phyloP scores from a whole-genome alignment of 306 rosid species.

The Leucaena leucocephala region DNA sequence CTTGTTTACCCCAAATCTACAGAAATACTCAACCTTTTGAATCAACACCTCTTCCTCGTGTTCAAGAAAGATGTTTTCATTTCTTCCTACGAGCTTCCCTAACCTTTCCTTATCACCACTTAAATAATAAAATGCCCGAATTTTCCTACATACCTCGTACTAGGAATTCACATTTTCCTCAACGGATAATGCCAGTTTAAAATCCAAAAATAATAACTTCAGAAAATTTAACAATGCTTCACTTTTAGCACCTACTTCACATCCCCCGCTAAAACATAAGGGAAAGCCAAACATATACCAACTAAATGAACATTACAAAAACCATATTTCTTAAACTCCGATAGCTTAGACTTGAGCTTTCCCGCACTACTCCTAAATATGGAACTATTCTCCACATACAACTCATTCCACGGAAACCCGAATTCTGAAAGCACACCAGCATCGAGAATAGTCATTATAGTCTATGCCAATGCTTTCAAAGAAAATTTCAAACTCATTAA shows the following conservation, averaged over 20 bases:
- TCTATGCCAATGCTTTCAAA: conserved; percentile 80
- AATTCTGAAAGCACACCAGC: conserved; percentile 61
- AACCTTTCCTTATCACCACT: conserved; percentile 48
- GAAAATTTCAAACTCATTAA: conserved; percentile 85
- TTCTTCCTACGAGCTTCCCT: conserved; percentile 51
- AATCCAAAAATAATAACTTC: conserved; percentile 52
- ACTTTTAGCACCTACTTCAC: conserved; percentile 32
- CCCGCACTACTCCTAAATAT: conserved; percentile 43
- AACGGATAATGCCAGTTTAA: conserved; percentile 51
- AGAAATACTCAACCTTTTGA: conserved; percentile 50
- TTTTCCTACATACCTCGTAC: conserved; percentile 60
- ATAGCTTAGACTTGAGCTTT: conserved; percentile 53
- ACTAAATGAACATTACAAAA: conserved; percentile 56
- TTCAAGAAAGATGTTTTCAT: conserved; percentile 51
- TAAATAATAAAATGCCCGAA: conserved; percentile 65
- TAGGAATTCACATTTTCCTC: conserved; percentile 68
- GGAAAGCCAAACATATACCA: conserved; percentile 76
- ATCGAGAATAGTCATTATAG: conserved; percentile 45
- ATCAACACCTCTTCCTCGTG: conserved; percentile 52
- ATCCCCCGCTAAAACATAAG: conserved; percentile 50
- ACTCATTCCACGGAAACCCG: conserved; percentile 83
- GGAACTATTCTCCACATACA: conserved; percentile 53
- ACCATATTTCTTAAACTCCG: conserved; percentile 49
- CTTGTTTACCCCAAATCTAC: conserved; percentile 58
- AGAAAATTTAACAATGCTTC: conserved; percentile 54